phyloP scores from a whole-genome alignment of 192 early-diverging fungal genomes.

The Coemansia sp. region DNA sequence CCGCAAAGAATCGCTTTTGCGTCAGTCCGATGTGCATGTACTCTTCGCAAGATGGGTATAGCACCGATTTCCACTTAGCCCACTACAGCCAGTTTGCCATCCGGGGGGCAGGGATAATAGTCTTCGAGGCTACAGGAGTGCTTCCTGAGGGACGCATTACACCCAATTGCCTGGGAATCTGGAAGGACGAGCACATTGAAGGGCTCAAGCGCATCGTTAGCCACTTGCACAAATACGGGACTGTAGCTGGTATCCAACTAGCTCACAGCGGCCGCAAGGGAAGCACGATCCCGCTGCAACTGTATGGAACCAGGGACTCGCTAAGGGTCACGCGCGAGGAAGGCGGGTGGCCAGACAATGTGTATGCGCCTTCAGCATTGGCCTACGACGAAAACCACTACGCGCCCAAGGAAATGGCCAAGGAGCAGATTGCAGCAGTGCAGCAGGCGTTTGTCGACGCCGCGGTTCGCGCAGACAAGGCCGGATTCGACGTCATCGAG shows the following conservation, averaged over 20 bases:
- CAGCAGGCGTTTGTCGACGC: conserved; percentile 67
- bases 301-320: conserved; percentile 11
- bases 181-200: conserved; percentile 77
- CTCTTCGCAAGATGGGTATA: conserved; percentile 65
- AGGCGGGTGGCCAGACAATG: conserved; percentile 77
- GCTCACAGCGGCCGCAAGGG: conserved; percentile 85
- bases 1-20: conserved; percentile 73
- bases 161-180: conserved; percentile 79
- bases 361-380: conserved; percentile 66
- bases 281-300: conserved; percentile 35
- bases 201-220: conserved; percentile 50
- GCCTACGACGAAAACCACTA: conserved; percentile 40
- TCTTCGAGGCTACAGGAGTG: conserved; percentile 81
- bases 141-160: conserved; percentile 76
- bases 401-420: conserved; percentile 57
- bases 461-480: conserved; percentile 70
- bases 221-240: conserved; percentile 65
- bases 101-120: conserved; percentile 76
- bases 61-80: conserved; percentile 68
- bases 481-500: conserved; percentile 88
- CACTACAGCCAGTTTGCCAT: conserved; percentile 72
- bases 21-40: conserved; percentile 91
- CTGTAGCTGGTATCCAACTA: conserved; percentile 71
- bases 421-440: conserved; percentile 68
- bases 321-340: conserved; percentile 12